Base-by-base conservation (phyloP, 768 basidiomycete genomes). In the Mycena galericulata region DNA sequence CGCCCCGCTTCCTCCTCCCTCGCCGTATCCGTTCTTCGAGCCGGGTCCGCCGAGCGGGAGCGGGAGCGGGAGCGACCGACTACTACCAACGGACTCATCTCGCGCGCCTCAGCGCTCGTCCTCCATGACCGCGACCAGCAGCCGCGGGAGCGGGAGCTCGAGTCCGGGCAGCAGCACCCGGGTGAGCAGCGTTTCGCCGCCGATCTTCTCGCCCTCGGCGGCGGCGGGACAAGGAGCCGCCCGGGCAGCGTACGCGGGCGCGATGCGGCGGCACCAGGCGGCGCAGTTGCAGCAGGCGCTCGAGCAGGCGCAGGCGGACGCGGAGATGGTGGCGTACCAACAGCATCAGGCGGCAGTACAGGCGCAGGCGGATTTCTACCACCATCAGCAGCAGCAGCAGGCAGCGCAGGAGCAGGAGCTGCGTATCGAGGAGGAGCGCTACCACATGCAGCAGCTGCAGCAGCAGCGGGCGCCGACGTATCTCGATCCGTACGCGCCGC, bases 21-120 rank as follows among this genome's bases (percentile, higher is more conserved):
- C 82, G 77, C 79, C 82, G 72, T 82, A 76, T 83, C 82, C 74
- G 12, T 59, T 49, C 54, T 46, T 43, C 70, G 66, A 61, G 32
- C n/a, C 59, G 54, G 65, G 12, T 67, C 65, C 79, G 82, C 78
- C 73, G 79, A 79, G 77, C 78, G 66, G 65, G 70, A 67, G 76
- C 77, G 62, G 62, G 70, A 67, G 60, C 71, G 65, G 65, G 71
- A 76, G 72, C 79, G 84, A 41, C 84, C 84, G 61, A 79, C 78
- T 71, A 86, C 85, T 56, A 80, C 85, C 59, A 80, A 79, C 71
- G 82, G 81, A 69, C 82, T 86, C 77, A 78, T 83, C 77, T 79
- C 84, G 70, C 83, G 80, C 45, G 84, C 85, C 72, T 82, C 81
- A 71, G 81, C 83, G 75, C 80, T 86, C 79, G 80, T 79, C 75